Evolutionary conservation across 179 eudicot species (phyloP).

Genomic region (Gypsophila paniculata): DNA sequence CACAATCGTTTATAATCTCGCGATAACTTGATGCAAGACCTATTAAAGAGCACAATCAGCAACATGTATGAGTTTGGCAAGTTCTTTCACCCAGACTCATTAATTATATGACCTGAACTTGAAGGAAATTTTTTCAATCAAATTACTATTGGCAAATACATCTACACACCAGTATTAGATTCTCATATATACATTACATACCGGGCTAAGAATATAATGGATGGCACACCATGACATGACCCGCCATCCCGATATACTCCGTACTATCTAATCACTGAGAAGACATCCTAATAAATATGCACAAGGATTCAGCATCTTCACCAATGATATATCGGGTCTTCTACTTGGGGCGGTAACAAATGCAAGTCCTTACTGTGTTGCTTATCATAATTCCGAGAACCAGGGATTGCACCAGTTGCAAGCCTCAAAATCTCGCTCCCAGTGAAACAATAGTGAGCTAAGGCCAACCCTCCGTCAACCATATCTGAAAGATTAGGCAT

Average conservation of each 20-base stretch:
- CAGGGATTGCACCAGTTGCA: conserved; percentile 84
- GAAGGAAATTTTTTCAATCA: neutral
- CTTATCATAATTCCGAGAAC: conserved; percentile 60
- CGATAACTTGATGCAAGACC: too few species aligned
- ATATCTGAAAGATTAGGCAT: conserved; percentile 60
- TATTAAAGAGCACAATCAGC: too few species aligned
- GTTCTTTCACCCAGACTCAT: too few species aligned
- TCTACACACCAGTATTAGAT: conserved; percentile 16
- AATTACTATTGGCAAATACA: neutral
- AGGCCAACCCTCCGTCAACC: conserved; percentile 87
- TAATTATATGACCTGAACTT: neutral
- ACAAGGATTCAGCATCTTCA: conserved; percentile 31
- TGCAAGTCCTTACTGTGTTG: conserved; percentile 70
- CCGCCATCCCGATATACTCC: conserved; percentile 22
- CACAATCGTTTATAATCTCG: too few species aligned
- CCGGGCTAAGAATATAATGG: conserved; percentile 15
- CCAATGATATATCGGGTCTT: conserved; percentile 77
- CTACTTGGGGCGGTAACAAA: conserved; percentile 87
- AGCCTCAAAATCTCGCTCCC: conserved; percentile 80
- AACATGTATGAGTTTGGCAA: too few species aligned
- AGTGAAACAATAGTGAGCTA: conserved; percentile 75
- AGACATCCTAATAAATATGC: conserved; percentile 22
- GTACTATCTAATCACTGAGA: conserved; percentile 11
- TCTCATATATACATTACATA: conserved; percentile 25
- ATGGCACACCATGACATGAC: conserved; percentile 20